Percentiles rank a stretch among this genome's conserved stretches.
Conservation (phyloP, 169 alveolate genomes). For the Plasmodium sp. region DNA sequence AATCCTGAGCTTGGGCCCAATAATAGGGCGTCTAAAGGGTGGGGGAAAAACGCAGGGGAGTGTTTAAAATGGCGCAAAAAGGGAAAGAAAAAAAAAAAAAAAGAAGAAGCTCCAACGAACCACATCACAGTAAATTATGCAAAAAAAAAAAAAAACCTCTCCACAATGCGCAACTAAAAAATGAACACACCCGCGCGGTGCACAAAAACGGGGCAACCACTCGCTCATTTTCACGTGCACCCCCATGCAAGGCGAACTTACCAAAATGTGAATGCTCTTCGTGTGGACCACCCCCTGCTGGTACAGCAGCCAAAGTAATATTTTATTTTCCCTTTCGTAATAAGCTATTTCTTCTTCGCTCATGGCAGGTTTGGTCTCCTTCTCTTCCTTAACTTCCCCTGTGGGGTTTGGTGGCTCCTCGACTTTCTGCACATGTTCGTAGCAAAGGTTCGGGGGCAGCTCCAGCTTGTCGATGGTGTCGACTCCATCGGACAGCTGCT, state of each 20-base stretch:
- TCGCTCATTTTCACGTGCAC: not conserved
- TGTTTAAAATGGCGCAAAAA: not conserved
- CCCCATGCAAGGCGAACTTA: not conserved
- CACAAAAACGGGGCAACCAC: not conserved
- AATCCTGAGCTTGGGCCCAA: conserved; percentile 58
- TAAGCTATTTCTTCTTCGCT: conserved; percentile 47
- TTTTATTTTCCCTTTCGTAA: conserved; percentile 50
- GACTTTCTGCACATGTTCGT: conserved; percentile 1
- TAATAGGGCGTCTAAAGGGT: conserved; percentile 45
- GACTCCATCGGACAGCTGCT: conserved; percentile 44
- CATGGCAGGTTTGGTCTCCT: not conserved
- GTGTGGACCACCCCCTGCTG: conserved; percentile 67
- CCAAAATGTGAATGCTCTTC: conserved; percentile 62
- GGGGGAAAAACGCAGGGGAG: not conserved
- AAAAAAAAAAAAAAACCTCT: no score
- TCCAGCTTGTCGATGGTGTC: conserved; percentile 46
- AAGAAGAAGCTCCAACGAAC: no score
- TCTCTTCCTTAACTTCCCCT: conserved; percentile 18
- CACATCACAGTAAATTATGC: no score
- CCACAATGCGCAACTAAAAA: not conserved
- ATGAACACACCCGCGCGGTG: not conserved
- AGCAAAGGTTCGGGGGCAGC: conserved; percentile 34
- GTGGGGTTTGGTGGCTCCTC: not conserved
- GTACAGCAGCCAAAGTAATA: conserved; percentile 52
- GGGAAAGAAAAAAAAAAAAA: not conserved